A percentile compares a stretch with the other conserved stretches of the same genome.
phyloP scores from a whole-genome alignment of 805 yeast genomes.

The Wickerhamiella azymoides region DNA sequence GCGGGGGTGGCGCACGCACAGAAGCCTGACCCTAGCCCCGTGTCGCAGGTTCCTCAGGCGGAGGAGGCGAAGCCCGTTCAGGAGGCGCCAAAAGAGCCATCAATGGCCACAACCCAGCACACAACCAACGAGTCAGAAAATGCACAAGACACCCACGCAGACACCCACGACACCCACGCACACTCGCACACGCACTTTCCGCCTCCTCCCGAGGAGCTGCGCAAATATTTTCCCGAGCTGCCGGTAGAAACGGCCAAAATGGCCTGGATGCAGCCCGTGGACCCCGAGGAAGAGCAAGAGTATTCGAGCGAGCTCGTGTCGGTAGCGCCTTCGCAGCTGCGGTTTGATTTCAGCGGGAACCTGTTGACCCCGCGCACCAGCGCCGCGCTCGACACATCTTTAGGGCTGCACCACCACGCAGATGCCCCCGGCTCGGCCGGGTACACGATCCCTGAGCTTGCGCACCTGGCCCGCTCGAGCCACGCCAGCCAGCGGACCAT shows the following conservation, averaged over 20 bases:
- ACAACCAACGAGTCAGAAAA: too few species aligned
- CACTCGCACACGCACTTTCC: constrained; percentile 29
- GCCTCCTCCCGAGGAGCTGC: constrained; percentile 56
- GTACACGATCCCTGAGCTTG: constrained; percentile 71
- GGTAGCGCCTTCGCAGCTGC: constrained; percentile 39
- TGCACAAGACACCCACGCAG: background rate
- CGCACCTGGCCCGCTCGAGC: constrained; percentile 63
- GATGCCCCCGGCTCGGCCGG: constrained; percentile 85
- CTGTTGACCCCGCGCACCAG: constrained; percentile 47
- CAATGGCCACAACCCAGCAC: too few species aligned
- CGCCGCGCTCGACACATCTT: constrained; percentile 34
- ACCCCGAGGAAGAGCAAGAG: constrained; percentile 24
- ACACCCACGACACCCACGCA: constrained; percentile 18
- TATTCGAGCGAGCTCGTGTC: constrained; percentile 38
- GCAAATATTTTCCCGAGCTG: constrained; percentile 76
- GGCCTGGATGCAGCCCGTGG: constrained; percentile 81
- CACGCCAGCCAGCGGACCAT: constrained; percentile 76
- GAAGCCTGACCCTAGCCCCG: background rate
- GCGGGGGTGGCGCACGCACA: background rate
- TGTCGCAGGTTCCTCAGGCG: too few species aligned
- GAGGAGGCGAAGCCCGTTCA: too few species aligned
- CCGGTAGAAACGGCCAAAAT: constrained; percentile 70
- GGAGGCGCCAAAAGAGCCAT: too few species aligned
- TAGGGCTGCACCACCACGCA: constrained; percentile 86
- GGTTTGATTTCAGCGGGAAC: constrained; percentile 83